Evolutionary conservation across 805 yeast species (phyloP).

Genomic region (Yarrowia phangngaensis): DNA sequence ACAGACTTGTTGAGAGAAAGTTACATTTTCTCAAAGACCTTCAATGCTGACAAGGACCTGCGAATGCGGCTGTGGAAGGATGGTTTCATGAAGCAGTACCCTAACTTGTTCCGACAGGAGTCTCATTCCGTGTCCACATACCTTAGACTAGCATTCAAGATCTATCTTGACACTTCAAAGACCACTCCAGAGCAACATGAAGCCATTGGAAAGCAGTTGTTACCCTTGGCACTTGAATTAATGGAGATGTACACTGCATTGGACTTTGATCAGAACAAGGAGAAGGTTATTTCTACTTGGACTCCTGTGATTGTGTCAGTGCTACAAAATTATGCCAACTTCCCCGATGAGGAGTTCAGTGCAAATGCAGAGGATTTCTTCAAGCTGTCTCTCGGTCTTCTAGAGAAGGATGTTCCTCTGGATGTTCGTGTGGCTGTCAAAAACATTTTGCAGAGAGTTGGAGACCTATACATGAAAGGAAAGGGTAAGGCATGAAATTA

Average conservation of each 20-base stretch:
- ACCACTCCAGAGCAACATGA: slow-evolving; percentile 45
- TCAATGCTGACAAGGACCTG: slow-evolving; percentile 83
- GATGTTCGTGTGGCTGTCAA: slow-evolving; percentile 41
- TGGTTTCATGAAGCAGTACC: slow-evolving; percentile 86
- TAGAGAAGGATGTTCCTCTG: slow-evolving; percentile 40
- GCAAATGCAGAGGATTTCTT: slow-evolving; percentile 35
- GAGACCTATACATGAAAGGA: slow-evolving; percentile 39
- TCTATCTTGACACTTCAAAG: slow-evolving; percentile 61
- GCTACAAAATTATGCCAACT: slow-evolving; percentile 71
- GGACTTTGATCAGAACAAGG: slow-evolving; percentile 54
- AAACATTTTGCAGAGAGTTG: slow-evolving; percentile 44
- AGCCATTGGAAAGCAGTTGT: slow-evolving; percentile 50
- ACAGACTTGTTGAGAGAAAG: slow-evolving; percentile 61
- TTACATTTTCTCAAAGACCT: slow-evolving; percentile 76
- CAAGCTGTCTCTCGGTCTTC: slow-evolving; percentile 37
- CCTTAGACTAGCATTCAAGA: slow-evolving; percentile 71
- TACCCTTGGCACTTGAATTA: slow-evolving; percentile 69
- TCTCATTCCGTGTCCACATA: slow-evolving; percentile 84
- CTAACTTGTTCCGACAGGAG: slow-evolving; percentile 89
- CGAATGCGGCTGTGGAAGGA: slow-evolving; percentile 87
- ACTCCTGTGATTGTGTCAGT: slow-evolving; percentile 89
- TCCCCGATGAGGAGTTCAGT: slow-evolving; percentile 50
- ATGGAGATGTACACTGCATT: slow-evolving; percentile 65
- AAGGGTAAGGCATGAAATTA: slow-evolving; percentile 11
- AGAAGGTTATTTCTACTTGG: slow-evolving; percentile 79